Percentiles rank a stretch among this genome's conserved stretches.
These are phyloP conservation scores for Spiromastix sp. DNA, from an alignment of 2,329 filamentous ascomycete species.

Conservation along the genomic window DNA sequence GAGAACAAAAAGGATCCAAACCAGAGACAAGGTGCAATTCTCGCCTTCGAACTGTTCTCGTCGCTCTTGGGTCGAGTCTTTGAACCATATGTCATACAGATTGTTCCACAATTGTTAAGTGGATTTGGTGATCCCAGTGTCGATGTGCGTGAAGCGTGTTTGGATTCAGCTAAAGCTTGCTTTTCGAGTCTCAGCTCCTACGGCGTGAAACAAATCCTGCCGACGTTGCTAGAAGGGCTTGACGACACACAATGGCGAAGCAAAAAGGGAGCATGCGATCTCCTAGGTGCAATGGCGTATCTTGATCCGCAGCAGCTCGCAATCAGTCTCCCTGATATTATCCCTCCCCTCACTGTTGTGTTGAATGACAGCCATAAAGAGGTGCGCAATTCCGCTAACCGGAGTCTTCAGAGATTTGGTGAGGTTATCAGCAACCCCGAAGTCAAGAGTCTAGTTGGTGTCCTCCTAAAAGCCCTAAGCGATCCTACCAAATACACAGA, in stretches of 20 bases:
- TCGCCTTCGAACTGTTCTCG: constrained; percentile 85
- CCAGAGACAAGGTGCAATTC: constrained; percentile 75
- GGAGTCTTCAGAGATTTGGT: constrained; percentile 92
- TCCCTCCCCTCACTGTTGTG: constrained; percentile 85
- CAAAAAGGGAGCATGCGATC: constrained; percentile 95
- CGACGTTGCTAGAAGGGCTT: constrained; percentile 79
- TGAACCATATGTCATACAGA: constrained; percentile 92
- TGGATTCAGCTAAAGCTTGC: constrained; percentile 87
- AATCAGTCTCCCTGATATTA: constrained; percentile 86
- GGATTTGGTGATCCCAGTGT: constrained; percentile 82
- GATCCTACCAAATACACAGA: constrained; percentile 97
- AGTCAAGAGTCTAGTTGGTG: constrained; percentile 82
- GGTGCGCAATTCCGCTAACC: constrained; percentile 81
- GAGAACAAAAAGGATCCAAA: constrained; percentile 93
- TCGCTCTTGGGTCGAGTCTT: constrained; percentile 78
- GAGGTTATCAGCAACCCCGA: constrained; percentile 98
- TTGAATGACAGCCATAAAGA: constrained; percentile 98
- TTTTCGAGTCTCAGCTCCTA: constrained; percentile 91
- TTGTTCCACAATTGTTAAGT: constrained; percentile 79
- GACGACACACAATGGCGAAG: constrained; percentile 96
- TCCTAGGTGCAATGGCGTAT: constrained; percentile 96
- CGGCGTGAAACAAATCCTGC: constrained; percentile 88
- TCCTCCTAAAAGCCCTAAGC: constrained; percentile 90
- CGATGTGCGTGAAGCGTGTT: constrained; percentile 84
- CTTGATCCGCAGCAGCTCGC: constrained; percentile 92